These are phyloP conservation scores for Fusarium protoensiforme DNA, from an alignment of 2,329 filamentous ascomycete genomes.

Conservation along the genomic window DNA sequence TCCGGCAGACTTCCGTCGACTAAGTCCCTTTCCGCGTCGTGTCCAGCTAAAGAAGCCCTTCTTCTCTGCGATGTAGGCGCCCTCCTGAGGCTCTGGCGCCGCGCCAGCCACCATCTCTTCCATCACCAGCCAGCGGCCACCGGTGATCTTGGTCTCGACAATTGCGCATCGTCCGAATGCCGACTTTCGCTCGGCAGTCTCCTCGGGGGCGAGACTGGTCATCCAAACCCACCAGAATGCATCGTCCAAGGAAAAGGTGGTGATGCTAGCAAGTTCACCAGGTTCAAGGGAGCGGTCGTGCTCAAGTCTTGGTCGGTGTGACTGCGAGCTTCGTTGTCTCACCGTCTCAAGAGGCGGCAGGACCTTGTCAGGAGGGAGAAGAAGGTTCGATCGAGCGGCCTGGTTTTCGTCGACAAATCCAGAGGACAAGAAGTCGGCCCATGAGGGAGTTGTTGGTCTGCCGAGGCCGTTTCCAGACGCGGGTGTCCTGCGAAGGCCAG, in stretches of 20 bases:
- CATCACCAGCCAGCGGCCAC: slow-evolving; percentile 90
- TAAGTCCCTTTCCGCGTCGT: slow-evolving; percentile 70
- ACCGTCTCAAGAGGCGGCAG: slow-evolving; percentile 83
- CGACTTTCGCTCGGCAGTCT: slow-evolving; percentile 85
- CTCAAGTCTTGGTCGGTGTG: slow-evolving; percentile 79
- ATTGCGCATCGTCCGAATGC: slow-evolving; percentile 95
- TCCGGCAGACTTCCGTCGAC: slow-evolving; percentile 76
- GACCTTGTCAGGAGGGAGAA: slow-evolving; percentile 92
- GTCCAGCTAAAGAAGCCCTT: slow-evolving; percentile 94
- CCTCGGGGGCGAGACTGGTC: slow-evolving; percentile 91
- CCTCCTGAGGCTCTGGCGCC: slow-evolving; percentile 83
- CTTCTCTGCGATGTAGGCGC: slow-evolving; percentile 94
- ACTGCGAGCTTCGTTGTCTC: slow-evolving; percentile 87
- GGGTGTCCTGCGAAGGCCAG: slow-evolving; percentile 72
- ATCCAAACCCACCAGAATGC: slow-evolving; percentile 99
- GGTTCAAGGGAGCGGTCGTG: slow-evolving; percentile 79
- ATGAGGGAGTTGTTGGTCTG: slow-evolving; percentile 93
- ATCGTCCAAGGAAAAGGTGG: slow-evolving; percentile 86
- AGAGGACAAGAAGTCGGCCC: slow-evolving; percentile 96
- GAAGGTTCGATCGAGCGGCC: slow-evolving; percentile 69
- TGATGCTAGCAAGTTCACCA: slow-evolving; percentile 94
- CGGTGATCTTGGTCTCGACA: slow-evolving; percentile 85
- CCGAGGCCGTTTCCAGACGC: slow-evolving; percentile 76
- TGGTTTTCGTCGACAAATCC: slow-evolving; percentile 86
- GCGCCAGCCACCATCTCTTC: slow-evolving; percentile 97